phyloP scores from a whole-genome alignment of 140 eudicot genomes.

The Oenanthe javanica region DNA sequence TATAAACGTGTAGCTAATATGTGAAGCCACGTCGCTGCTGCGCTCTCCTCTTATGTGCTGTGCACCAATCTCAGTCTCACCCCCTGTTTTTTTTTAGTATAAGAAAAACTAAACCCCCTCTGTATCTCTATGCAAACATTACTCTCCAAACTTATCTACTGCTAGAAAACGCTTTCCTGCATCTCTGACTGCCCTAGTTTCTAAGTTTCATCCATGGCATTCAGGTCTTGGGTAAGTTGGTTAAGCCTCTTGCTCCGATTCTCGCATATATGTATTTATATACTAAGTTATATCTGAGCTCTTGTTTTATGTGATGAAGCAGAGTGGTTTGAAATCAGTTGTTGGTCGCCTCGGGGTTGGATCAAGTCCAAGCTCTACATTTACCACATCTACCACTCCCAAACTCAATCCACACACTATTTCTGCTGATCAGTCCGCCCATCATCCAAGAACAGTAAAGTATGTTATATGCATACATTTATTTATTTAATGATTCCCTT shows the following conservation, averaged over 20 bases:
- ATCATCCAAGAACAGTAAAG: slow-evolving; percentile 6
- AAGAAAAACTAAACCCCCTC: neutral
- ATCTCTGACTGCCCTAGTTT: neutral
- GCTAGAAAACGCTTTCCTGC: neutral
- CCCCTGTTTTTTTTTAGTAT: neutral
- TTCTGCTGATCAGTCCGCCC: slow-evolving; percentile 16
- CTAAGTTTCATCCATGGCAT: slow-evolving; percentile 33
- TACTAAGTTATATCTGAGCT: neutral
- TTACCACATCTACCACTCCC: slow-evolving; percentile 44
- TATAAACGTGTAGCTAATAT: neutral
- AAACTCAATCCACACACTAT: slow-evolving; percentile 32
- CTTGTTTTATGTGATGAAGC: neutral
- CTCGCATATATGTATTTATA: neutral
- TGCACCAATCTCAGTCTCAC: no score
- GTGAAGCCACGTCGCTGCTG: no score
- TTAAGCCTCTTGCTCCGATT: neutral
- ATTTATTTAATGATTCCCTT: no score
- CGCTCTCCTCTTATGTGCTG: no score
- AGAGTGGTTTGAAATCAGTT: slow-evolving; percentile 37
- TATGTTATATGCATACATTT: neutral
- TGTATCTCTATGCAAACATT: neutral
- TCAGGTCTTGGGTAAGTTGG: slow-evolving; percentile 36
- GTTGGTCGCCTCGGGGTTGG: slow-evolving; percentile 17
- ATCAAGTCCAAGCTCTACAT: slow-evolving; percentile 10
- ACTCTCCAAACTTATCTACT: no score